Base-by-base conservation (phyloP, 345 rosid species). In the Mercurialis annua region DNA sequence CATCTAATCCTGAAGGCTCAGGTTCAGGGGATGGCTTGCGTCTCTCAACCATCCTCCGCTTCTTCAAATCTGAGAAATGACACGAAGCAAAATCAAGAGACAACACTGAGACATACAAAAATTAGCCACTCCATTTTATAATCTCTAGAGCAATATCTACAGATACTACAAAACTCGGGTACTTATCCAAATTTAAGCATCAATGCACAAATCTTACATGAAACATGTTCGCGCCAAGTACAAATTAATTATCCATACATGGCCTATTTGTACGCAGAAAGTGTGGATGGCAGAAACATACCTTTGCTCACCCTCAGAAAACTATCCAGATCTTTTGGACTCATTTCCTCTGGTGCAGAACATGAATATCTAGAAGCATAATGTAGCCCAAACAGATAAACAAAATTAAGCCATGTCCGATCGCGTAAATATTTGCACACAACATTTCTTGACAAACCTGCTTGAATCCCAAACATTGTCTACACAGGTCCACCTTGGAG, bases 1-100 rank as follows among this genome's bases (percentile, higher is more conserved):
- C 97, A 73, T 92, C 98, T 71, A 92, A 80, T 42, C 96, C 97
- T 27, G 81, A 81, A 40, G 85, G 79, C 61, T 85, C 92, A 26
- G 67, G 55, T 68, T 78, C 81, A 34, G 55, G 74, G 70, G 56
- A 71, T 29, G 31, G 70, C 73, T 62, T 74, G 40, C 68, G 81
- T 70, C 72, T 80, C 33, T 79, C 94, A 60, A 62, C 60, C 57
- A 51, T 67, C 73, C 80, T 81, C 27, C 78, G 79, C 85, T 79
- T 88, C 83, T 85, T 90, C 57, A 65, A 67, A 77, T 84, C 97
- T 90, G 80, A 51, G 30, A 76, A 65, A 64, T 59, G 26, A 71
- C 56, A 51, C 5, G 33, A 24, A 38, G 50, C 21, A 30, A 24
- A 21, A 42, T 18, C 31, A 64, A 30, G 26, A 9, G 11, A 8